Evolutionary conservation across 805 yeast species (phyloP), one percentile per base, ranked within the genome.

Genomic region (Zygosaccharomyces rouxii): DNA sequence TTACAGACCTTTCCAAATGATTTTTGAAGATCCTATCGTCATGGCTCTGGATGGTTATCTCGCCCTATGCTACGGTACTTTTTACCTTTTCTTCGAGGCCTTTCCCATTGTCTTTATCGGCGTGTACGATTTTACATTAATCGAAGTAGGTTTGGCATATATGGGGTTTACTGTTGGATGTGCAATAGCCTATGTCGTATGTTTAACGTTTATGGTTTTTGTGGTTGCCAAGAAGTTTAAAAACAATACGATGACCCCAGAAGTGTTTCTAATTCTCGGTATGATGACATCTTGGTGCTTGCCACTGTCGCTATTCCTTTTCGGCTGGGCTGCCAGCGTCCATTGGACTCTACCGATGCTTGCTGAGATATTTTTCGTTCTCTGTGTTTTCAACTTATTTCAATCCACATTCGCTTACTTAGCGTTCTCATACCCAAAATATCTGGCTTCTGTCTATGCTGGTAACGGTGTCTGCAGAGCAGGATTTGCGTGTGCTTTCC

Each of bases 71-170:
- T 81, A 81, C 60, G 77, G 83, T 25, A 62, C 75, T 23, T 54
- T 77, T 52, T 82, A 79, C 59, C 60, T 79, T 21, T 81, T 78
- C 70, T 78, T 81, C 55, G 86, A 82, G 63, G 80, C 79, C 4
- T 79, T 78, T 64, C 86, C 87, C 10, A 68, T 80, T 30, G 80
- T 77, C 3, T 82, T 75, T 52, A 47, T 53, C 9, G 75, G 71
- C 2, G 57, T 70, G 22, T 70, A 78, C 52, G 58, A 69, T 31
- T 81, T 81, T 61, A 71, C 77, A 4, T 55, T 71, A 21, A 69
- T 79, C 26, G 78, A 75, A 46, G 52, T 63, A 23, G 81, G 84
- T 18, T 63, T 71, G 3, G 63, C 82, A 1, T 82, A 71, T 60
- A 42, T 77, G 35, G 70, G 78, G n/a, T 63, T 76, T 30, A 56